A percentile compares a stretch with the other conserved stretches of the same genome.
These are phyloP conservation scores for Panaeolus papilionaceus DNA, from an alignment of 768 basidiomycete species.

Conservation along the genomic window DNA sequence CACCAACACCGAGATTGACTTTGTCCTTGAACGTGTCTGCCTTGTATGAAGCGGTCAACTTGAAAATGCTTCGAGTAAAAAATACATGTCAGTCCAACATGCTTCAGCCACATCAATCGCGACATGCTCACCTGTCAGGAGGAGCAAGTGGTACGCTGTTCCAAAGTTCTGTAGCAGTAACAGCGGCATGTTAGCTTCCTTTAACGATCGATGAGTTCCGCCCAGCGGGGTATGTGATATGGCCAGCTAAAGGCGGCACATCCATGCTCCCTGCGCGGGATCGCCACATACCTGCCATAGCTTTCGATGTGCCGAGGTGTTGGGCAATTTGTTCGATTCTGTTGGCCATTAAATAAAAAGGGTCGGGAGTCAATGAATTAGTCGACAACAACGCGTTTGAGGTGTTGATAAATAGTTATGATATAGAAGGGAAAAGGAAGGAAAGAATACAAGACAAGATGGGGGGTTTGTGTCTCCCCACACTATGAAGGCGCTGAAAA, in stretches of 20 bases:
- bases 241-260: not conserved
- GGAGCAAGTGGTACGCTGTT: slow-evolving; percentile 81
- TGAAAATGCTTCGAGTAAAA: slow-evolving; percentile 71
- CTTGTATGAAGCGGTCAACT: slow-evolving; percentile 90
- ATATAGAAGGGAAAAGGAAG: slow-evolving; percentile 8
- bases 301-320: slow-evolving; percentile 59
- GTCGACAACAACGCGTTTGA: slow-evolving; percentile 16
- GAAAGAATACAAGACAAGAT: not conserved
- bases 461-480: not conserved
- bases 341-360: slow-evolving; percentile 48
- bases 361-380: slow-evolving; percentile 14
- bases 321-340: slow-evolving; percentile 66
- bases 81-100: slow-evolving; percentile 3
- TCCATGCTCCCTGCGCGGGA: not conserved
- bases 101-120: not conserved
- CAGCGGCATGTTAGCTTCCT: slow-evolving; percentile 21
- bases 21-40: slow-evolving; percentile 77
- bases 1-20: slow-evolving; percentile 92
- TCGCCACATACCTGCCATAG: slow-evolving; percentile 52
- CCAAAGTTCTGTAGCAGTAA: slow-evolving; percentile 66
- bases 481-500: slow-evolving; percentile 1
- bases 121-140: slow-evolving; percentile 70
- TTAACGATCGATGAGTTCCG: slow-evolving; percentile 2
- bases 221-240: not conserved
- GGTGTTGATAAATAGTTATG: slow-evolving; percentile 13